Percentiles rank a stretch among this genome's conserved stretches.
These are phyloP conservation scores for Penicillium nordicum DNA, from an alignment of 2,329 filamentous ascomycete genomes.

Conservation along the genomic window DNA sequence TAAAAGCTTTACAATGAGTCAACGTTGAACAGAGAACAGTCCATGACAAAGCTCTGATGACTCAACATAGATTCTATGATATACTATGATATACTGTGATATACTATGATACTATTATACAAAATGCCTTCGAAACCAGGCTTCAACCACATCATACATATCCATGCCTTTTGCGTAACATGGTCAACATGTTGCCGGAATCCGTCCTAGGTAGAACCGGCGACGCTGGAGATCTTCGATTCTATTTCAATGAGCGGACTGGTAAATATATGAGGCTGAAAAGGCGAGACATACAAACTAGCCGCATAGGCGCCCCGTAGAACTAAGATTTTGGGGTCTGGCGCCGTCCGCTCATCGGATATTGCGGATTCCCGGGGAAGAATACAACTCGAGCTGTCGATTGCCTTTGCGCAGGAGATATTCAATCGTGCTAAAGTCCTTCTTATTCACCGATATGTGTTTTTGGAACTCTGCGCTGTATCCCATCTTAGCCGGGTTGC, in stretches of 20 bases:
- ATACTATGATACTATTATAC: neutral
- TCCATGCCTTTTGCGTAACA: neutral
- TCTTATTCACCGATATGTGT: slow-evolving; percentile 66
- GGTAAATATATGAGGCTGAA: neutral
- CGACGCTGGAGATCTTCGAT: neutral
- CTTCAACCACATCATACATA: neutral
- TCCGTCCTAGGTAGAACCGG: neutral
- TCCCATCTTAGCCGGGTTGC: slow-evolving; percentile 15
- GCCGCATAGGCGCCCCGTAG: no score
- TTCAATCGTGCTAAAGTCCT: slow-evolving; percentile 82
- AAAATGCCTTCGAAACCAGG: neutral
- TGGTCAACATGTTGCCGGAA: neutral
- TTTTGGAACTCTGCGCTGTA: slow-evolving; percentile 72
- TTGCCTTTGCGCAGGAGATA: slow-evolving; percentile 77
- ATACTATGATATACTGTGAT: no score
- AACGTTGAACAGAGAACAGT: neutral
- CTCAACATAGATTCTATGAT: no score
- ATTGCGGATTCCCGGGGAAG: slow-evolving; percentile 75
- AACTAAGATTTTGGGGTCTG: neutral
- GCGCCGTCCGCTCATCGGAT: slow-evolving; percentile 44
- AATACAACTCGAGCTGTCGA: slow-evolving; percentile 77
- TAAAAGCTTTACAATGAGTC: neutral
- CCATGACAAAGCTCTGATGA: no score
- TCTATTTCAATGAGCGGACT: neutral
- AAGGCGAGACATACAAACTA: neutral